Conservation (phyloP, 208 protist genomes). For the Crithidia acanthocephali region DNA sequence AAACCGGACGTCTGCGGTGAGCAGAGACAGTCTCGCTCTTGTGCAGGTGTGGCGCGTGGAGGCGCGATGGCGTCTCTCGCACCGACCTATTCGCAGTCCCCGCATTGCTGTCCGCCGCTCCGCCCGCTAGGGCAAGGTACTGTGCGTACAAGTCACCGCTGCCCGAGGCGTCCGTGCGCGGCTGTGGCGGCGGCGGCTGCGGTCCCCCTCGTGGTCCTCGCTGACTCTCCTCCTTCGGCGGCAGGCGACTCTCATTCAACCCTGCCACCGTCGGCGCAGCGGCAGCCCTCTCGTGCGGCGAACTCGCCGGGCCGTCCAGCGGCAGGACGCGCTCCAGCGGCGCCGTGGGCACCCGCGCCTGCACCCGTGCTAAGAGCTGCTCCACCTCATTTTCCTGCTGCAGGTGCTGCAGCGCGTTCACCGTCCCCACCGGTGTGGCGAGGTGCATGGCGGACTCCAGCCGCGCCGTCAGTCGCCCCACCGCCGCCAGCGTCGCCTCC, state of each 20-base stretch:
- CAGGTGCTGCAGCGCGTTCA: slow-evolving; percentile 59
- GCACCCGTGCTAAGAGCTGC: slow-evolving; percentile 45
- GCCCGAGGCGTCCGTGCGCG: background rate
- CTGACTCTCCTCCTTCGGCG: background rate
- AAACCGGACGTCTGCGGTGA: background rate
- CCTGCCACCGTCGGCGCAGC: slow-evolving; percentile 17
- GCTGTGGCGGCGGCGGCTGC: background rate
- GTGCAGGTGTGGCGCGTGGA: background rate
- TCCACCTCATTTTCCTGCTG: slow-evolving; percentile 59
- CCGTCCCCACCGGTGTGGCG: slow-evolving; percentile 31
- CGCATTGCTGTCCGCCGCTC: background rate
- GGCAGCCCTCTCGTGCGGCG: background rate
- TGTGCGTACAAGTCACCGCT: slow-evolving; percentile 40
- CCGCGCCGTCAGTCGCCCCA: slow-evolving; percentile 30
- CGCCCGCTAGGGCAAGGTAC: slow-evolving; percentile 36
- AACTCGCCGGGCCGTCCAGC: slow-evolving; percentile 26
- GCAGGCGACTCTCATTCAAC: slow-evolving; percentile 41
- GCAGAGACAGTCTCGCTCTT: slow-evolving; percentile 5
- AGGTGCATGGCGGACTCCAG: slow-evolving; percentile 38
- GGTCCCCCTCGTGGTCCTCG: background rate
- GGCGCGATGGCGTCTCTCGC: background rate
- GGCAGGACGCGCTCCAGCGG: slow-evolving; percentile 49
- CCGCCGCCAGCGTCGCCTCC: slow-evolving; percentile 35
- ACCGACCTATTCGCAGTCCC: background rate
- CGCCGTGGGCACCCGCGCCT: slow-evolving; percentile 39